Evolutionary conservation across 768 basidiomycete genomes (phyloP).

Genomic region (Chalciporus piperatus): DNA sequence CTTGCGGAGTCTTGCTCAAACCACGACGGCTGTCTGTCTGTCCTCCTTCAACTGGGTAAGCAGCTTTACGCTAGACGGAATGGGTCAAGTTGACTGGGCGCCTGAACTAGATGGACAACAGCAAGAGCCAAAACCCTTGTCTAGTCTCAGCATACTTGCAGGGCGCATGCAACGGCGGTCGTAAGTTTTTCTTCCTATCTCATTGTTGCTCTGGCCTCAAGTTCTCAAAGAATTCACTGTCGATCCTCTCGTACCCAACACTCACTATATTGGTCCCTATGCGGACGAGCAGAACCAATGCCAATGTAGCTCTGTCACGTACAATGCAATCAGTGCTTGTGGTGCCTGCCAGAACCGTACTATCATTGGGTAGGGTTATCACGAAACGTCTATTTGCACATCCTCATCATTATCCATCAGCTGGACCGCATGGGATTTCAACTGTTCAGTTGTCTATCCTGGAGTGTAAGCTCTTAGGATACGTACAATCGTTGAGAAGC

Average conservation of each 20-base stretch:
- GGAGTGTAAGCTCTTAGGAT: constrained; percentile 17
- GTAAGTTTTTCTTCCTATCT: constrained; percentile 31
- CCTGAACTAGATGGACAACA: constrained; percentile 37
- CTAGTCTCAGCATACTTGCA: constrained; percentile 42
- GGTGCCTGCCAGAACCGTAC: constrained; percentile 50
- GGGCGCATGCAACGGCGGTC: constrained; percentile 39
- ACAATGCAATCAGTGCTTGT: constrained; percentile 56
- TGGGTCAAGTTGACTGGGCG: neutral
- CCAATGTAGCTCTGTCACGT: constrained; percentile 55
- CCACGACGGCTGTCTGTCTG: constrained; percentile 20
- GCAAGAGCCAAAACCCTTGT: constrained; percentile 47
- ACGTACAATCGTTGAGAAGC: neutral
- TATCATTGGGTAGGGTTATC: constrained; percentile 32
- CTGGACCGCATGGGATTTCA: constrained; percentile 51
- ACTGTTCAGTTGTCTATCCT: constrained; percentile 41
- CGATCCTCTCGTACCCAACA: constrained; percentile 34
- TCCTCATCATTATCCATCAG: constrained; percentile 27
- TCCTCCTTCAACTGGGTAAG: constrained; percentile 29
- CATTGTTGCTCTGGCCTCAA: constrained; percentile 7
- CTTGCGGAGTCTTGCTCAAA: constrained; percentile 19
- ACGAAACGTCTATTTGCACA: neutral
- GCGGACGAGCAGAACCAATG: constrained; percentile 33
- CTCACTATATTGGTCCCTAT: constrained; percentile 34
- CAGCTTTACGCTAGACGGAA: neutral
- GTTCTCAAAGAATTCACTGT: constrained; percentile 37